Conservation (phyloP, 2,329 filamentous ascomycete species). For the Diaporthe sp. region DNA sequence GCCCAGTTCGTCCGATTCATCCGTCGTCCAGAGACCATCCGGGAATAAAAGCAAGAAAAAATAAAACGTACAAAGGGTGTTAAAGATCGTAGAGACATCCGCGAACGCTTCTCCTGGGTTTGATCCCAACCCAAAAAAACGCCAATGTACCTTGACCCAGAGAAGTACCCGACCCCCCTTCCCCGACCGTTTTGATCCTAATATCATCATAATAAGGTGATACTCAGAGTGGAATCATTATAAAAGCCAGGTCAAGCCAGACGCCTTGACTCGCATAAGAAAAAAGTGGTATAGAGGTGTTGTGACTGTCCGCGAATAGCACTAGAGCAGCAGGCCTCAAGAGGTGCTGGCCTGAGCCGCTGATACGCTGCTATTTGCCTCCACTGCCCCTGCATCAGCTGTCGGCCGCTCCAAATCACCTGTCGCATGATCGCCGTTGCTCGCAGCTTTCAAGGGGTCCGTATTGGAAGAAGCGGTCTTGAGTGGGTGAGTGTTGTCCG, state of each 20-base stretch:
- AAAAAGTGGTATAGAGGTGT: constrained; percentile 24
- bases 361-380: neutral
- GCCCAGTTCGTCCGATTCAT: constrained; percentile 25
- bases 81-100: constrained; percentile 37
- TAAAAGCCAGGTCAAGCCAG: constrained; percentile 33
- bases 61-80: constrained; percentile 32
- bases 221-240: constrained; percentile 30
- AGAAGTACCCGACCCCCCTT: constrained; percentile 3
- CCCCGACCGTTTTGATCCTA: constrained; percentile 34
- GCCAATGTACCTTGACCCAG: constrained; percentile 33
- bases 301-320: neutral
- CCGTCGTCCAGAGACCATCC: constrained; percentile 23
- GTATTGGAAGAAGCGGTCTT: constrained; percentile 54
- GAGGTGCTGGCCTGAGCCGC: neutral
- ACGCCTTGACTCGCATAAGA: constrained; percentile 24
- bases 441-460: constrained; percentile 56
- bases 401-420: constrained; percentile 5
- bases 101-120: constrained; percentile 36
- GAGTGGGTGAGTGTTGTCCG: constrained; percentile 54
- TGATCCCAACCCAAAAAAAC: constrained; percentile 33
- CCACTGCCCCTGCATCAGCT: neutral
- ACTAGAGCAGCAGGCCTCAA: neutral
- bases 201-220: constrained; percentile 31
- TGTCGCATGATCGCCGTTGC: constrained; percentile 40
- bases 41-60: constrained; percentile 19